Base-by-base conservation (phyloP, 2,329 filamentous ascomycete genomes). In the Rutstroemia sp. region DNA sequence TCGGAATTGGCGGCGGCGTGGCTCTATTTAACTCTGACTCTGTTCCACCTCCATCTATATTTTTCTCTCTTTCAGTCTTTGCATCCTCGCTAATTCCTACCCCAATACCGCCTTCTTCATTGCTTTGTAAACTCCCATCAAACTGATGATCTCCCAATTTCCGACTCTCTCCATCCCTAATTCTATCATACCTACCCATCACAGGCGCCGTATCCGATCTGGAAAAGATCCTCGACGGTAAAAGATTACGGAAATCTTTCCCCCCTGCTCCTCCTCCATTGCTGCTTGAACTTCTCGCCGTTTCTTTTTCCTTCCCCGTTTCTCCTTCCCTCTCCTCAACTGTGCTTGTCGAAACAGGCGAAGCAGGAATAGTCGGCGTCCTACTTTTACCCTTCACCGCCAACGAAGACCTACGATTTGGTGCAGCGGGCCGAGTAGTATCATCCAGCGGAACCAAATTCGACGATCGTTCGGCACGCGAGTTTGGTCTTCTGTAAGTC, bases 331-430 rank as follows among this genome's bases (percentile, higher is more conserved):
- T 30, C 27, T 30, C 27, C 46, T 50, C 50, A 50, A 42, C 17
- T 30, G 44, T 16, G 39, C 21, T 48, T 1, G 45, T 23, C 1
- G 25, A 42, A 12, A 48, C 25, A 17, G 23, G 23, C 17, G 50
- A 44, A 2, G 38, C 44, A 19, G 55, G 30, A 5, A 39, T 46
- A 25, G 21, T 17, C 16, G 48, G 37, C 23, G 37, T n/a, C 12
- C 10, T 42, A 51, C 27, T 46, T 19, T 46, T 46, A 16, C 12
- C 14, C 9, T 50, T 55, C 2, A 16, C 63, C 6, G 63, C 56
- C 3, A 69, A 58, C 5, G 64, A 66, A 8, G 66, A 67, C 4
- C 66, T 59, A 7, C 68, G 66, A 46, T 68, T 64, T 0, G 67
- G 64, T 0, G 61, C 60, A 6, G 60, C 49, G 2, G 62, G 62